phyloP scores from a whole-genome alignment of 2,329 filamentous ascomycete species.

The Monilinia vaccinii-corymbosi region DNA sequence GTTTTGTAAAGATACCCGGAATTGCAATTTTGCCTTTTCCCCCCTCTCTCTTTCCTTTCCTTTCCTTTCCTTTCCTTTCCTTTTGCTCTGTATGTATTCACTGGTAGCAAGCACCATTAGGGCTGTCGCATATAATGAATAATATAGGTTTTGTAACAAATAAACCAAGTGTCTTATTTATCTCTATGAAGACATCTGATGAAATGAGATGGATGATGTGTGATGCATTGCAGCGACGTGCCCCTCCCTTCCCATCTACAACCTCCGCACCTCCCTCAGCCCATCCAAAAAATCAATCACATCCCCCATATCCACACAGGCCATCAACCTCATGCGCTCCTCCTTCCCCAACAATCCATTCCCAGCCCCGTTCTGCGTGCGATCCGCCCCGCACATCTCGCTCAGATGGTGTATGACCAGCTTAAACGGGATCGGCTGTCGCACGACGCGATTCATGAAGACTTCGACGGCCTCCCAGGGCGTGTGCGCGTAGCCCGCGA shows the following conservation, averaged over 20 bases:
- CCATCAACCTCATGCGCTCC: conserved; percentile 43
- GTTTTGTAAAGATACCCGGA: neutral
- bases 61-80: neutral
- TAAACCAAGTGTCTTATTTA: no score
- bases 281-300: conserved; percentile 52
- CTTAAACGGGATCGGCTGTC: conserved; percentile 52
- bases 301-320: conserved; percentile 44
- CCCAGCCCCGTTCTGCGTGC: conserved; percentile 40
- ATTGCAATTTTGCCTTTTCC: neutral
- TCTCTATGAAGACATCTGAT: no score
- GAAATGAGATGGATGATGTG: no score
- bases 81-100: neutral
- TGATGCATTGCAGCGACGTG: no score
- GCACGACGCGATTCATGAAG: conserved; percentile 51
- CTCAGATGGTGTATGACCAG: conserved; percentile 55
- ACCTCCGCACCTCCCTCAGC: conserved; percentile 29
- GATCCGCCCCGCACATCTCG: conserved; percentile 55
- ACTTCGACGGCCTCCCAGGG: conserved; percentile 54
- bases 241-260: neutral
- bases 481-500: conserved; percentile 42
- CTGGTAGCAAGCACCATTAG: no score
- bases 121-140: no score
- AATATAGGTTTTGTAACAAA: no score
- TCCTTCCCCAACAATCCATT: conserved; percentile 44
- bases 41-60: neutral